A percentile compares a stretch with the other conserved stretches of the same genome.
Evolutionary conservation across 331 rosid species (phyloP).

Genomic region (Pyrus hybrid): DNA sequence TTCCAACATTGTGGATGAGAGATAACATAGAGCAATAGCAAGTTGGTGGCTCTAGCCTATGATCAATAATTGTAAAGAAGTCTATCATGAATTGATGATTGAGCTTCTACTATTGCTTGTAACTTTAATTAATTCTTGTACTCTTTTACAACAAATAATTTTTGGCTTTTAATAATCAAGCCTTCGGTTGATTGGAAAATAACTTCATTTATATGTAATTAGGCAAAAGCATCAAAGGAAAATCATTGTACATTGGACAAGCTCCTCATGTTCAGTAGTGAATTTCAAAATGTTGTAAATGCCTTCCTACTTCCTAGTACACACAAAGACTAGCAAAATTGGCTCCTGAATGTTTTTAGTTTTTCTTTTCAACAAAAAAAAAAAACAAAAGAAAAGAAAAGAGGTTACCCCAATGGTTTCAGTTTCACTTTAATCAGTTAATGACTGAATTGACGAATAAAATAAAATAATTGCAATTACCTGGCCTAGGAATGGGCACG

Average conservation of each 20-base stretch:
- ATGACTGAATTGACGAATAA: background rate
- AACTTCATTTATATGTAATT: background rate
- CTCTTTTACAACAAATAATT: no score
- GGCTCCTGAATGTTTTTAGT: background rate
- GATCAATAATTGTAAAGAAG: no score
- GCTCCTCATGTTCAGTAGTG: background rate
- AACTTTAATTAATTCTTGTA: background rate
- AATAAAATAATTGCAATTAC: background rate
- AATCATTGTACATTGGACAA: background rate
- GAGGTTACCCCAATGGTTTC: background rate
- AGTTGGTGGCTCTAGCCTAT: no score
- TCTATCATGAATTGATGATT: background rate
- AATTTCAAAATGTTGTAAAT: background rate
- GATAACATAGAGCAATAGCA: no score
- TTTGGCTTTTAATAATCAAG: background rate
- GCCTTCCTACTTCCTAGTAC: background rate
- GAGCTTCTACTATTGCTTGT: background rate
- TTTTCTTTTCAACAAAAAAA: background rate
- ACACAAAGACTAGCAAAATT: background rate
- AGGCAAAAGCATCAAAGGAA: background rate
- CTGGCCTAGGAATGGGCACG: background rate
- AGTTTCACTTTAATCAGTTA: background rate
- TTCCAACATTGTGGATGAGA: no score
- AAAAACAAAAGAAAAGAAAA: background rate
- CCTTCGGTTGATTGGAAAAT: background rate